Evolutionary conservation across 345 rosid genomes (phyloP), one percentile per base, ranked within the genome.

Genomic region (Hibiscus trionum): DNA sequence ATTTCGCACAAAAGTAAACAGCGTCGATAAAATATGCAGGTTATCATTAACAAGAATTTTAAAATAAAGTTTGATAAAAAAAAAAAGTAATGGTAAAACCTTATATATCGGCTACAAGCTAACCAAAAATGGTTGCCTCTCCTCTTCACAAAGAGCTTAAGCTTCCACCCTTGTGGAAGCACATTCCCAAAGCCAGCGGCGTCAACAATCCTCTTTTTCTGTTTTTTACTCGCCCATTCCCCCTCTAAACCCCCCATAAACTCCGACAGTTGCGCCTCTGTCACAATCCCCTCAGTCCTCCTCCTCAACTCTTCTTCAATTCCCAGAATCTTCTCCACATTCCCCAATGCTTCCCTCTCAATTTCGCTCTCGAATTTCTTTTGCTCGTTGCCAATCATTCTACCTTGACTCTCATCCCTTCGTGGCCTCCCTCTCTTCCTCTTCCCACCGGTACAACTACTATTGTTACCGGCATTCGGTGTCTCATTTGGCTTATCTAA

Each of bases 161-260:
- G 86, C 80, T 77, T 91, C 97, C 97, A 91, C 16, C 90, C 89
- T 21, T 15, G 59, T 0, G 90, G 96, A 78, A 89, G 76, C 61
- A 58, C 75, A 73, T 85, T 73, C 21, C 96, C 93, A 7, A 77
- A 86, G 35, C 73, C 67, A 56, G 77, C 70, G 2, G 97, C 96
- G 55, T 82, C 76, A 26, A 90, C 86, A 74, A 88, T 73, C 82
- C 76, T 86, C 81, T 83, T 84, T 85, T 85, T 90, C 86, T 86
- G 85, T 79, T 83, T 84, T 53, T 57, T 61, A 76, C 87, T 88
- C 67, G 74, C 79, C 96, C 97, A 90, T 58, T 87, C 84, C 60
- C 96, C 96, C 37, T 73, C 82, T 75, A 90, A 24, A n/a, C 84
- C 81, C 60, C 71, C 77, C 82, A 90, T 72, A 79, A 84, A 88